Evolutionary conservation across 164 flowering plant genomes (phyloP).

Genomic region (Saururus chinensis): DNA sequence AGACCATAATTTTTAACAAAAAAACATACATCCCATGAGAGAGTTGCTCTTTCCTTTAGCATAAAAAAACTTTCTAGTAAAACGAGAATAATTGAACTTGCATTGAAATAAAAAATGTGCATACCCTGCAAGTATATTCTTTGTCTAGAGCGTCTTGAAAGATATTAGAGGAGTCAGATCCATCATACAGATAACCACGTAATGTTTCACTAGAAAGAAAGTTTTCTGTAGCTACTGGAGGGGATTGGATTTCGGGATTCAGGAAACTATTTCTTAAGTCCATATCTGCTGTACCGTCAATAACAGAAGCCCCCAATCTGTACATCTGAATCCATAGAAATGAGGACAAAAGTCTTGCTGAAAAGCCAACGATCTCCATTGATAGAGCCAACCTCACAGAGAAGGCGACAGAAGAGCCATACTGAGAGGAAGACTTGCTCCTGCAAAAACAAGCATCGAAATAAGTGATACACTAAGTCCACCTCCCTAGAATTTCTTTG

Average conservation of each 20-base stretch:
- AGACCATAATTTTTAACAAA: too few relatives aligned
- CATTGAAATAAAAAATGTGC: too few relatives aligned
- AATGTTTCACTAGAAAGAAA: conserved; percentile 45
- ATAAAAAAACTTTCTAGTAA: too few relatives aligned
- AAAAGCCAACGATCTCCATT: conserved; percentile 71
- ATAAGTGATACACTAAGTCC: too few relatives aligned
- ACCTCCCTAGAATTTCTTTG: too few relatives aligned
- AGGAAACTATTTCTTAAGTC: conserved; percentile 70
- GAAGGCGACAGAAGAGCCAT: conserved; percentile 34
- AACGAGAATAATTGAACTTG: too few relatives aligned
- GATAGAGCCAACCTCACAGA: conserved; percentile 58
- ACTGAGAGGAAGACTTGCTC: conserved; percentile 43
- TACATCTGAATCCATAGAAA: conserved; percentile 88
- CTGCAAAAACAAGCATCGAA: conserved; percentile 26
- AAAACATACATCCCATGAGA: too few relatives aligned
- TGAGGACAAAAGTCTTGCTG: conserved; percentile 59
- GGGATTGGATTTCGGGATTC: conserved; percentile 44
- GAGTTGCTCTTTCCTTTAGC: too few relatives aligned
- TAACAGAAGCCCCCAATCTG: conserved; percentile 60
- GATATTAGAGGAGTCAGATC: conserved; percentile 73
- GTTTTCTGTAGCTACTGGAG: conserved; percentile 21
- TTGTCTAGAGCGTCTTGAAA: conserved; percentile 44
- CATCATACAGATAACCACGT: conserved; percentile 79
- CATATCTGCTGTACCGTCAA: conserved; percentile 41
- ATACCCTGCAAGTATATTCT: conserved; percentile 31